These are phyloP conservation scores for Penicillium parvum DNA, from an alignment of 495 filamentous ascomycete species.

Conservation along the genomic window DNA sequence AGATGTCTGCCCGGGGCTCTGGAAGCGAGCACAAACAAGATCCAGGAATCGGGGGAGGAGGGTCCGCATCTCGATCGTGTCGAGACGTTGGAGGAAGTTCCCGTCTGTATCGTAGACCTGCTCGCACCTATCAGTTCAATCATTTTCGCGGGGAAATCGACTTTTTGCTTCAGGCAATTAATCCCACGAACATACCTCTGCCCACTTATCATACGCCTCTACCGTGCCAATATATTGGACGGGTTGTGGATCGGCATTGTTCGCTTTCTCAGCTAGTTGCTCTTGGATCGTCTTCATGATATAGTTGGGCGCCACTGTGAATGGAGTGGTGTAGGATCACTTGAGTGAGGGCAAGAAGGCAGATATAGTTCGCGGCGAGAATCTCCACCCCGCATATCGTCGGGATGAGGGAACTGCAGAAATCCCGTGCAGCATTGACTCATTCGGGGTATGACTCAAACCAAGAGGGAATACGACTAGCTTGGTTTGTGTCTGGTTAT, in stretches of 20 bases:
- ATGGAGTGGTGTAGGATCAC: not conserved
- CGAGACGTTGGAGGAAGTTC: constrained; percentile 69
- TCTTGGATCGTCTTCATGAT: constrained; percentile 31
- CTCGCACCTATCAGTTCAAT: not conserved
- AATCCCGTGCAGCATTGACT: not conserved
- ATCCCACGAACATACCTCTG: constrained; percentile 25
- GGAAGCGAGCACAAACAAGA: constrained; percentile 17
- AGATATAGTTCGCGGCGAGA: not conserved
- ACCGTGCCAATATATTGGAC: constrained; percentile 35
- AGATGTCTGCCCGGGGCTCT: constrained; percentile 16
- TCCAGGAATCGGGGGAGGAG: constrained; percentile 53
- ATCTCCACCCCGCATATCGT: constrained; percentile 1
- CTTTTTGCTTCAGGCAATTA: not conserved
- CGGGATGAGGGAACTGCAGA: not conserved
- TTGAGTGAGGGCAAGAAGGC: not conserved
- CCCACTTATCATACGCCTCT: constrained; percentile 43
- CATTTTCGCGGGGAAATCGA: no score
- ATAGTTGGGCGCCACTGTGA: not conserved
- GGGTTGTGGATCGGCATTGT: constrained; percentile 1
- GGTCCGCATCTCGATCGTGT: constrained; percentile 52
- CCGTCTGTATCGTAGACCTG: constrained; percentile 66
- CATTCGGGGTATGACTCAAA: not conserved
- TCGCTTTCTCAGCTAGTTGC: constrained; percentile 9
- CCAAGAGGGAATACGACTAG: not conserved
- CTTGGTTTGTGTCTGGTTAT: no score